phyloP scores from a whole-genome alignment of 2,329 filamentous ascomycete genomes.

The Amauroascus niger region DNA sequence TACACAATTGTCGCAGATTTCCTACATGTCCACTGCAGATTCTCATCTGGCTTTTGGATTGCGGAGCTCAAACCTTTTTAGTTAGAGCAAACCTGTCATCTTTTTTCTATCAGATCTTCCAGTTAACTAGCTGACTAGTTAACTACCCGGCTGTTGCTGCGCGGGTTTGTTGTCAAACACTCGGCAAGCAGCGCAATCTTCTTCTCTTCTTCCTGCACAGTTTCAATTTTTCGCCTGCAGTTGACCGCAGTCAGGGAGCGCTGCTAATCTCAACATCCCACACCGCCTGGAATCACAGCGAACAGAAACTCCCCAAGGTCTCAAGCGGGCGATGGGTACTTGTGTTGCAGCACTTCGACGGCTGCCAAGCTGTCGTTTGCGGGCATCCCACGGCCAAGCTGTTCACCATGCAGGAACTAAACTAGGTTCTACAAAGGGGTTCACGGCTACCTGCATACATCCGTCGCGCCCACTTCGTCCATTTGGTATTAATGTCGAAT shows the following conservation, averaged over 20 bases:
- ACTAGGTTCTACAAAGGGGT: background rate
- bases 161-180: too few species aligned
- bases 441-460: conserved; percentile 7
- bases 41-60: background rate
- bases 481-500: background rate
- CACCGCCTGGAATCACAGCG: background rate
- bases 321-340: background rate
- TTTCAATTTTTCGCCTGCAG: background rate
- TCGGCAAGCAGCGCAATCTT: background rate
- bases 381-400: conserved; percentile 5
- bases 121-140: background rate
- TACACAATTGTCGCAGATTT: background rate
- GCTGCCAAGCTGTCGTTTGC: conserved; percentile 9
- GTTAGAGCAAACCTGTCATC: background rate
- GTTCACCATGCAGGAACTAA: conserved; percentile 5
- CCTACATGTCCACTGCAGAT: background rate
- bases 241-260: background rate
- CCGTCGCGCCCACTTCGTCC: conserved; percentile 4
- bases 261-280: background rate
- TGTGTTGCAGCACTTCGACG: conserved; percentile 3
- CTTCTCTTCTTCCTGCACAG: background rate
- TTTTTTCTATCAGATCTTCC: background rate
- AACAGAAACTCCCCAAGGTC: background rate
- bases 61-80: too few species aligned
- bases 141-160: too few species aligned